Percentiles rank a stretch among this genome's conserved stretches.
These are phyloP conservation scores for Lipomyces yamadae DNA, from an alignment of 805 yeast genomes.

Conservation along the genomic window DNA sequence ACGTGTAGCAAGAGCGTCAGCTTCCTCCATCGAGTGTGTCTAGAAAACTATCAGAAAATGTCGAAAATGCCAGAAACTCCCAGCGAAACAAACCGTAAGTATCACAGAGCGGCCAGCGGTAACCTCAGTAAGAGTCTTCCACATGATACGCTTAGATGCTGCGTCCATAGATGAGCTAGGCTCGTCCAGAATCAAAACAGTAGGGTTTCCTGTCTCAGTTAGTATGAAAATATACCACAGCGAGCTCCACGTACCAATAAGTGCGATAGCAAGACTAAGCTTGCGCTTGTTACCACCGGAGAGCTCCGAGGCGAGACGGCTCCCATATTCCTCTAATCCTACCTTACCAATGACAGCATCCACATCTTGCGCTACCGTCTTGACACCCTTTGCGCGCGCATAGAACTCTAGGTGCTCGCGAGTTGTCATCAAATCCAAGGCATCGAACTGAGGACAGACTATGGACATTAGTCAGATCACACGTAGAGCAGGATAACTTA, in stretches of 20 bases:
- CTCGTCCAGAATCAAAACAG: slow-evolving; percentile 45
- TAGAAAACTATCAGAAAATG: slow-evolving; percentile 40
- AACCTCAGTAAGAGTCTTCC: slow-evolving; percentile 43
- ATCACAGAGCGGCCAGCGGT: slow-evolving; percentile 43
- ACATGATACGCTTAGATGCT: slow-evolving; percentile 47
- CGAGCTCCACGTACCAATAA: slow-evolving; percentile 40
- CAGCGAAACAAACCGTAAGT: slow-evolving; percentile 33
- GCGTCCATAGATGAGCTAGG: slow-evolving; percentile 49
- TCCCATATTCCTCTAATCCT: slow-evolving; percentile 41
- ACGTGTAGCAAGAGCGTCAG: slow-evolving; percentile 45
- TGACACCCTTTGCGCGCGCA: slow-evolving; percentile 42
- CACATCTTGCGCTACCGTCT: slow-evolving; percentile 21
- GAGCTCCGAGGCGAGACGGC: slow-evolving; percentile 41
- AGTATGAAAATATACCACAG: too few relatives aligned
- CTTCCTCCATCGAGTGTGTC: slow-evolving; percentile 48
- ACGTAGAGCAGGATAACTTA: slow-evolving; percentile 35
- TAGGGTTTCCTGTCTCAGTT: slow-evolving; percentile 37
- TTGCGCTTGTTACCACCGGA: slow-evolving; percentile 47
- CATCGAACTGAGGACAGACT: slow-evolving; percentile 48
- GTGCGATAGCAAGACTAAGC: slow-evolving; percentile 44
- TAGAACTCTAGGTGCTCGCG: slow-evolving; percentile 42
- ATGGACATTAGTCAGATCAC: slow-evolving; percentile 37
- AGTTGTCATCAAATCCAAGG: slow-evolving; percentile 45
- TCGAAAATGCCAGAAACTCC: too few relatives aligned
- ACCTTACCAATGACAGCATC: slow-evolving; percentile 45